Evolutionary conservation across 305 asterid species (phyloP).

Genomic region (Coffea humblotiana): DNA sequence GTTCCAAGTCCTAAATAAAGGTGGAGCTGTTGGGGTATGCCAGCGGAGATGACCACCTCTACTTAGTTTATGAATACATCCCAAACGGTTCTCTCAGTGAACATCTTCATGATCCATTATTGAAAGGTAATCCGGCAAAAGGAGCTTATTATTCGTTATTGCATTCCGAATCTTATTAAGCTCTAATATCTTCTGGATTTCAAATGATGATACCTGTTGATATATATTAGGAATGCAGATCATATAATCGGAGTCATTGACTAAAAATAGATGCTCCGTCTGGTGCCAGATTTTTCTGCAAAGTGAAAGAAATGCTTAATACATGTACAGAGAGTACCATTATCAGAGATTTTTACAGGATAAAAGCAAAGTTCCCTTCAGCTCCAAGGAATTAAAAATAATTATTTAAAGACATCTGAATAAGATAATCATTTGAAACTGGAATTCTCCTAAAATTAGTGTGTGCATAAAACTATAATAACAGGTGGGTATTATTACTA

Average conservation of each 20-base stretch:
- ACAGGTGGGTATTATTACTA: neutral
- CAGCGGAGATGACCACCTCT: conserved; percentile 81
- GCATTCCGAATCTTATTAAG: neutral
- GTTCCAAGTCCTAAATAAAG: conserved; percentile 30
- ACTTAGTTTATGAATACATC: conserved; percentile 74
- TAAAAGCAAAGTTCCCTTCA: neutral
- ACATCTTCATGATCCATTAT: conserved; percentile 73
- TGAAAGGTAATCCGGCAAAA: conserved; percentile 50
- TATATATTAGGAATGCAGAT: too few relatives aligned
- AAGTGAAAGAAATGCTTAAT: neutral
- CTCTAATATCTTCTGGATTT: neutral
- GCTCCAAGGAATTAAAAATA: neutral
- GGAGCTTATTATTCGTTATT: neutral
- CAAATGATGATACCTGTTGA: neutral
- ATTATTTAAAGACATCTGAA: too few relatives aligned
- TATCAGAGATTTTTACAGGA: neutral
- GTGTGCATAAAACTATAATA: neutral
- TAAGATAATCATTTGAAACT: neutral
- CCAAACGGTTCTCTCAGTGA: conserved; percentile 72
- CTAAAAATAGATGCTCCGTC: neutral
- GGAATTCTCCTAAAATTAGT: neutral
- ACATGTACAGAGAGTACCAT: neutral
- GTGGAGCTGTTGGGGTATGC: conserved; percentile 91
- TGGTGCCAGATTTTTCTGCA: neutral
- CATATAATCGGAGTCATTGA: neutral